These are phyloP conservation scores for Aristolochia californica DNA, from an alignment of 164 flowering plant species.

Conservation along the genomic window DNA sequence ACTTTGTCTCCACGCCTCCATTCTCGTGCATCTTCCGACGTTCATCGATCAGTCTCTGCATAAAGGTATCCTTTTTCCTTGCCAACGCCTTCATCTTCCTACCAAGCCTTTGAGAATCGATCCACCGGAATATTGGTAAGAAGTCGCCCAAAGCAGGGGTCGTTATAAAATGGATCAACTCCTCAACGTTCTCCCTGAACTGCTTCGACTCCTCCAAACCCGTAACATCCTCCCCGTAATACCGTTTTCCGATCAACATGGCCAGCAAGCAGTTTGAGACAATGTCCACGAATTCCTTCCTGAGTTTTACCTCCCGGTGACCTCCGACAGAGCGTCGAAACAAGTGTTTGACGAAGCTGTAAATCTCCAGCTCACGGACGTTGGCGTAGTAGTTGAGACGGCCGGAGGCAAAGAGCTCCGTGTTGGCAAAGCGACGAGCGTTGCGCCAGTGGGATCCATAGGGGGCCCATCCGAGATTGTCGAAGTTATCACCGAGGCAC, in stretches of 20 bases:
- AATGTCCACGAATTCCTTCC: constrained; percentile 9
- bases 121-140: constrained; percentile 18
- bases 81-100: constrained; percentile 1
- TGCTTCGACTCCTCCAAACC: constrained; percentile 14
- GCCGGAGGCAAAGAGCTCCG: constrained; percentile 16
- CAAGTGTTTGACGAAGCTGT: constrained; percentile 6
- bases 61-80: background rate
- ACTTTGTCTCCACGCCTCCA: no score
- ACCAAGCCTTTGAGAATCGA: constrained; percentile 11
- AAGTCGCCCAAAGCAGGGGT: constrained; percentile 13
- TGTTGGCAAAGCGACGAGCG: constrained; percentile 20
- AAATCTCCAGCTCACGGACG: constrained; percentile 18
- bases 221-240: constrained; percentile 11
- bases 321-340: background rate
- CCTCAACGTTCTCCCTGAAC: constrained; percentile 7
- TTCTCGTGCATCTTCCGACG: no score
- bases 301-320: constrained; percentile 2
- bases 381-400: constrained; percentile 8
- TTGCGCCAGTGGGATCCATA: constrained; percentile 36
- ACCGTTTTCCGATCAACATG: constrained; percentile 18
- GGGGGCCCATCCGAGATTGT: constrained; percentile 14
- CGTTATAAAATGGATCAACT: background rate
- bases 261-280: constrained; percentile 12
- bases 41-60: background rate
- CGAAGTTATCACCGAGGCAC: constrained; percentile 16